Evolutionary conservation across 2,329 filamentous ascomycete species (phyloP).

Genomic region (Ceratocystis harringtonii): DNA sequence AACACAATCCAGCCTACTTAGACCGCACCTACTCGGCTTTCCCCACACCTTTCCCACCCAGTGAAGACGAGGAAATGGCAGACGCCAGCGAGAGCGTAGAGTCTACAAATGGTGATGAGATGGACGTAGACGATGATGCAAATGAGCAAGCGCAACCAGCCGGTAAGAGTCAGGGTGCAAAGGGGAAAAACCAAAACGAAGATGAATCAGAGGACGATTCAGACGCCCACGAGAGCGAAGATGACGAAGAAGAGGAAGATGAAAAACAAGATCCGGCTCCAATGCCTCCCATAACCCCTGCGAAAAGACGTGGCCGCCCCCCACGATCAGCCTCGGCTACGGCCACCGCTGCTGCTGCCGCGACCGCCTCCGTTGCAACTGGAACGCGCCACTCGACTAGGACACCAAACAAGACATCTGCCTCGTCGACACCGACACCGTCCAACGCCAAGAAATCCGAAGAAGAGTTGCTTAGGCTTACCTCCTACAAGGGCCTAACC

Average conservation of each 20-base stretch:
- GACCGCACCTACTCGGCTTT: constrained; percentile 51
- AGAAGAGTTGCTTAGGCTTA: constrained; percentile 25
- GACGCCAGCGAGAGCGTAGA: constrained; percentile 23
- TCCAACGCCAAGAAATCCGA: constrained; percentile 23
- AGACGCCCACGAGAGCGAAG: constrained; percentile 23
- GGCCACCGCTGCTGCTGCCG: not conserved
- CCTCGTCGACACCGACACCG: constrained; percentile 8
- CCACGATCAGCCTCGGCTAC: constrained; percentile 7
- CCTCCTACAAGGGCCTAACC: constrained; percentile 53
- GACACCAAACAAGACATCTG: constrained; percentile 9
- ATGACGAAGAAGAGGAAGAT: constrained; percentile 23
- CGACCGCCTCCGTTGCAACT: not conserved
- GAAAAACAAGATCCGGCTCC: constrained; percentile 14
- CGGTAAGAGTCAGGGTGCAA: not conserved
- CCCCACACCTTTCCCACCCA: constrained; percentile 56
- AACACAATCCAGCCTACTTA: constrained; percentile 70
- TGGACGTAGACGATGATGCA: constrained; percentile 20
- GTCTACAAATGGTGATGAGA: not conserved
- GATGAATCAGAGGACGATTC: constrained; percentile 23
- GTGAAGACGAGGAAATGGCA: constrained; percentile 27
- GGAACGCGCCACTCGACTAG: constrained; percentile 13
- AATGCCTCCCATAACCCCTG: constrained; percentile 4
- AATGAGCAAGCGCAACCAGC: constrained; percentile 14
- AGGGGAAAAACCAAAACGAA: constrained; percentile 24
- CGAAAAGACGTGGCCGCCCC: constrained; percentile 14